A percentile compares a stretch with the other conserved stretches of the same genome.
phyloP scores from a whole-genome alignment of 345 rosid species.

The Euphorbia lathyris region DNA sequence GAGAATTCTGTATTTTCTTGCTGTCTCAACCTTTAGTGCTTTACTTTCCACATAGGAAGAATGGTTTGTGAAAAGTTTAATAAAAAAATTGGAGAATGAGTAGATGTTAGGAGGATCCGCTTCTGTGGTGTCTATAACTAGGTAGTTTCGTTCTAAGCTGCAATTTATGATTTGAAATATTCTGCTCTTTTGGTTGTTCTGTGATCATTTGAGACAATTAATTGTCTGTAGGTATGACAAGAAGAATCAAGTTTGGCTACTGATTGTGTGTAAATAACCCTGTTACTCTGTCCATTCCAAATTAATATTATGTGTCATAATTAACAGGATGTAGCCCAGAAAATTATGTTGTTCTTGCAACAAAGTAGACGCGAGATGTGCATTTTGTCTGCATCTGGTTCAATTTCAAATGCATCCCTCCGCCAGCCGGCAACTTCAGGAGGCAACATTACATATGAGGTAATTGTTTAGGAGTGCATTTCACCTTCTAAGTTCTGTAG shows the following conservation, averaged over 20 bases:
- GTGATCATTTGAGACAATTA: neutral
- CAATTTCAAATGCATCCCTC: slow-evolving; percentile 73
- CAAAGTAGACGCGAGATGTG: slow-evolving; percentile 80
- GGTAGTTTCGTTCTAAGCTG: neutral
- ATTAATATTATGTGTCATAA: slow-evolving; percentile 24
- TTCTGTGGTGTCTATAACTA: neutral
- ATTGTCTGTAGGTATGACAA: neutral
- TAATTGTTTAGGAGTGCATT: slow-evolving; percentile 23
- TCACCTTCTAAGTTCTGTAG: neutral
- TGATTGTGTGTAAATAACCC: neutral
- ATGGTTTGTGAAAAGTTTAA: too few relatives aligned
- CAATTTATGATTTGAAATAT: neutral
- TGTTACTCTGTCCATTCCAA: slow-evolving; percentile 11
- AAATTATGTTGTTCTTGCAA: slow-evolving; percentile 59
- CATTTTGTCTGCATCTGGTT: slow-evolving; percentile 83
- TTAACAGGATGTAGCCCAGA: slow-evolving; percentile 80
- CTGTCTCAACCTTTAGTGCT: neutral
- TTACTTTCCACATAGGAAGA: neutral
- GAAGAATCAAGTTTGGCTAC: neutral
- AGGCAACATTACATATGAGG: slow-evolving; percentile 79
- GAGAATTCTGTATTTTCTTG: neutral
- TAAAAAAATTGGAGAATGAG: slow-evolving; percentile 1
- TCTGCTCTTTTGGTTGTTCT: slow-evolving; percentile 1
- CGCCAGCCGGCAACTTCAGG: slow-evolving; percentile 81
- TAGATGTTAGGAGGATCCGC: neutral